Conservation (phyloP, 1,139 yeast genomes). For the Blastobotrys proliferans region DNA sequence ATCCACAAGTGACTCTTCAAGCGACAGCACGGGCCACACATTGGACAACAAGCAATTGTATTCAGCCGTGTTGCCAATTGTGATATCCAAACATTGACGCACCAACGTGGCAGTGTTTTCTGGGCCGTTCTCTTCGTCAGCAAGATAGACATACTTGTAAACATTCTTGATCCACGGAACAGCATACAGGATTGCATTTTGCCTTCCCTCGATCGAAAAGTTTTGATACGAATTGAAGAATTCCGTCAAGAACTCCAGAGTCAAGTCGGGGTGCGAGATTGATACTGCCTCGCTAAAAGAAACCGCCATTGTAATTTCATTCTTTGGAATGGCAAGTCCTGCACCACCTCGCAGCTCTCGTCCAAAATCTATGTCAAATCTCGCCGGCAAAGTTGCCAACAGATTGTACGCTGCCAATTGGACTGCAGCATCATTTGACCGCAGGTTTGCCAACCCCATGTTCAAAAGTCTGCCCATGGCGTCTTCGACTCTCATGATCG, state of each 20-base stretch:
- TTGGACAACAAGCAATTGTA: conserved; percentile 50
- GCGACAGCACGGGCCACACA: conserved; percentile 67
- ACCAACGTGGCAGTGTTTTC: conserved; percentile 59
- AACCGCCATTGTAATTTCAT: conserved; percentile 61
- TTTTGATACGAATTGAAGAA: conserved; percentile 55
- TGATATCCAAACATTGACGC: conserved; percentile 58
- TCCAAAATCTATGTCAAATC: conserved; percentile 61
- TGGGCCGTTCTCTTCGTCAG: conserved; percentile 48
- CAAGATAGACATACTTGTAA: conserved; percentile 48
- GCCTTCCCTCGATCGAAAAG: conserved; percentile 34
- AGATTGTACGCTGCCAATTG: conserved; percentile 62
- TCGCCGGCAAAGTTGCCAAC: conserved; percentile 58
- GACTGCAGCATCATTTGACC: conserved; percentile 55
- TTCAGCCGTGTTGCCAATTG: conserved; percentile 42
- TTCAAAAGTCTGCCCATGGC: conserved; percentile 44
- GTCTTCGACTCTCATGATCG: conserved; percentile 25
- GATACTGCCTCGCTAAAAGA: conserved; percentile 60
- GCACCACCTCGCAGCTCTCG: conserved; percentile 53
- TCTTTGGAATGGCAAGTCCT: conserved; percentile 69
- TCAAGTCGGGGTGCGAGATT: conserved; percentile 51
- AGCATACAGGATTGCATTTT: conserved; percentile 51
- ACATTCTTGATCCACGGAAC: conserved; percentile 80
- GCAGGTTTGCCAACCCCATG: conserved; percentile 63
- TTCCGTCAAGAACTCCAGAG: conserved; percentile 58
- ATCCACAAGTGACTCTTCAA: conserved; percentile 56